Conservation (phyloP, 805 yeast species). For the Metschnikowia shivogae region DNA sequence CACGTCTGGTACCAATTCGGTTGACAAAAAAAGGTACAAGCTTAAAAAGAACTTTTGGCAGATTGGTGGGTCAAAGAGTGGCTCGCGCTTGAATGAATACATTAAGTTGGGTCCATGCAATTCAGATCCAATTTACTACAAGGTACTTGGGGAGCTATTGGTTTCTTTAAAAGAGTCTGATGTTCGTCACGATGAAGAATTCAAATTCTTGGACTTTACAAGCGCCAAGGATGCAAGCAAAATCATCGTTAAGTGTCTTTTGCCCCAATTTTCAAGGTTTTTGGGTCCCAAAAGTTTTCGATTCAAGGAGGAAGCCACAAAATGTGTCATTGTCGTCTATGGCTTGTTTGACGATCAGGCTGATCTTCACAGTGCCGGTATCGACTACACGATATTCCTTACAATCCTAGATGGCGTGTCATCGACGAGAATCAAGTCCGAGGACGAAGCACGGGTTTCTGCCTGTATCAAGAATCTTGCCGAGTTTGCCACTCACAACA, state of each 20-base stretch:
- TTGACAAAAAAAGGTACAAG: slow-evolving; percentile 8
- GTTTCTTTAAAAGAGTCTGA: slow-evolving; percentile 10
- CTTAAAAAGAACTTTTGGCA: slow-evolving; percentile 53
- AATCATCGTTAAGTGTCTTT: slow-evolving; percentile 17
- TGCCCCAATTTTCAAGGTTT: slow-evolving; percentile 17
- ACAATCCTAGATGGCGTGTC: slow-evolving; percentile 11
- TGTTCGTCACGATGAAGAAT: slow-evolving; percentile 12
- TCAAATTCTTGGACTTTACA: slow-evolving; percentile 19
- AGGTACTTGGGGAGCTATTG: slow-evolving; percentile 22
- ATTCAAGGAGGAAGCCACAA: slow-evolving; percentile 18
- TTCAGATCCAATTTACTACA: slow-evolving; percentile 50
- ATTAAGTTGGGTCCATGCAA: slow-evolving; percentile 51
- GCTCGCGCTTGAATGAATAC: slow-evolving; percentile 42
- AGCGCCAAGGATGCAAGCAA: slow-evolving; percentile 18
- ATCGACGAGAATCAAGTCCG: not conserved
- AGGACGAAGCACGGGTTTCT: slow-evolving; percentile 1
- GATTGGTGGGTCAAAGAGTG: slow-evolving; percentile 39
- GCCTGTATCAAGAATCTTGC: slow-evolving; percentile 4
- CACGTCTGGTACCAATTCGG: slow-evolving; percentile 11
- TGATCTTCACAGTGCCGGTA: not conserved
- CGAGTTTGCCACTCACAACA: not conserved
- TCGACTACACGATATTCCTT: slow-evolving; percentile 6
- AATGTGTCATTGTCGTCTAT: slow-evolving; percentile 18
- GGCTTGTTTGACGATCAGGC: slow-evolving; percentile 11
- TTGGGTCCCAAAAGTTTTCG: slow-evolving; percentile 13